These are phyloP conservation scores for Colletotrichum orchidophilum DNA, from an alignment of 2,329 filamentous ascomycete genomes.

Conservation along the genomic window DNA sequence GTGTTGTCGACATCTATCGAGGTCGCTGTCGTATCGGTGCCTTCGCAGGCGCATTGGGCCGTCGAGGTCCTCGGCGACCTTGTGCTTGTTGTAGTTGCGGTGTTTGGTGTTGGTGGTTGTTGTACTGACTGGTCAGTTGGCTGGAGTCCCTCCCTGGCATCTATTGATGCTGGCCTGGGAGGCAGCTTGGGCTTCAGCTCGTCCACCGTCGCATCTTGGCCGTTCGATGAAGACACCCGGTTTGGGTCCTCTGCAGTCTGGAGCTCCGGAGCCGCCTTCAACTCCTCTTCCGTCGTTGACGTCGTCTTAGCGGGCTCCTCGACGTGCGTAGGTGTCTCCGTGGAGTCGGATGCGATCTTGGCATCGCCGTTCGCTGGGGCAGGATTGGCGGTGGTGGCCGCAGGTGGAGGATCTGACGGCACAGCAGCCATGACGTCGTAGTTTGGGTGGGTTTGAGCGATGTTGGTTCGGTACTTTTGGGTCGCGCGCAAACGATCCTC, in stretches of 20 bases:
- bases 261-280: background rate
- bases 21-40: constrained; percentile 22
- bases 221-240: background rate
- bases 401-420: constrained; percentile 23
- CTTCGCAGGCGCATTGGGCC: constrained; percentile 12
- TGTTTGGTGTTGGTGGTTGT: background rate
- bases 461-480: background rate
- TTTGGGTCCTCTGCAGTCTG: background rate
- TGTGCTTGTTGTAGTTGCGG: constrained; percentile 8
- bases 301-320: background rate
- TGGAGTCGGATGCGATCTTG: constrained; percentile 14
- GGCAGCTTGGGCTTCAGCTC: background rate
- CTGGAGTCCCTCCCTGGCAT: background rate
- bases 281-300: background rate
- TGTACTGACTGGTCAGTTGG: background rate
- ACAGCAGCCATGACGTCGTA: constrained; percentile 30
- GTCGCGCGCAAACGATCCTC: background rate
- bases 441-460: constrained; percentile 13
- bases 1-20: constrained; percentile 48
- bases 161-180: background rate
- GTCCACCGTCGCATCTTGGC: constrained; percentile 8
- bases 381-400: constrained; percentile 8
- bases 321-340: background rate
- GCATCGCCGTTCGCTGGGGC: constrained; percentile 3
- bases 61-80: constrained; percentile 24